These are phyloP conservation scores for Hygrocybe coccinea DNA, from an alignment of 768 basidiomycete genomes.

Conservation along the genomic window DNA sequence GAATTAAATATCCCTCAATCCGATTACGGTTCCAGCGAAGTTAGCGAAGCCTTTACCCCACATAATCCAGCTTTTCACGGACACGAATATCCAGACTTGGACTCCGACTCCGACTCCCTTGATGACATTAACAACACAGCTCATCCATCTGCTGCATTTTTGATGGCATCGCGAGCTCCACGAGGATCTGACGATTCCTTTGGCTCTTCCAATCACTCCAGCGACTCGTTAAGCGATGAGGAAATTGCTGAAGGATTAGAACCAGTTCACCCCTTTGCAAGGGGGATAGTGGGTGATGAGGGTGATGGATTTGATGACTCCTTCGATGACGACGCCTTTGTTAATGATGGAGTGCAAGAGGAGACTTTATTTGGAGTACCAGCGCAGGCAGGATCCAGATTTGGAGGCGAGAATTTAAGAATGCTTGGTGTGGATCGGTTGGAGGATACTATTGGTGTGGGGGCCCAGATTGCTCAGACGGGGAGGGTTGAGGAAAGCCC, in stretches of 20 bases:
- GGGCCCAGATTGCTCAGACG: conserved; percentile 44
- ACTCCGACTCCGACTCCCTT: conserved; percentile 56
- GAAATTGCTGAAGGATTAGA: conserved; percentile 37
- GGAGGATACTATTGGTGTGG: conserved; percentile 60
- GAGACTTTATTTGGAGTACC: conserved; percentile 72
- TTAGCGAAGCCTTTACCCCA: not conserved
- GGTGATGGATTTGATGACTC: conserved; percentile 49
- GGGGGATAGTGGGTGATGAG: conserved; percentile 23
- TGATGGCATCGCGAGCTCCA: conserved; percentile 49
- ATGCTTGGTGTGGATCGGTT: conserved; percentile 62
- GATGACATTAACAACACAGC: conserved; percentile 54
- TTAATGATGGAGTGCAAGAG: conserved; percentile 39
- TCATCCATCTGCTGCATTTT: conserved; percentile 67
- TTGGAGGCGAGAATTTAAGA: conserved; percentile 33
- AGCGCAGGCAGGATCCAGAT: conserved; percentile 32
- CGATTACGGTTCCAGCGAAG: not conserved
- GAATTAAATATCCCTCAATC: conserved; percentile 39
- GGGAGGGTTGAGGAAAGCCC: conserved; percentile 61
- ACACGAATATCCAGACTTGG: conserved; percentile 31
- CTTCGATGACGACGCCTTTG: conserved; percentile 48
- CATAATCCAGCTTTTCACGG: not conserved
- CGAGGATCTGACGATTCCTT: conserved; percentile 44
- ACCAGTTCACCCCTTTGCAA: conserved; percentile 61
- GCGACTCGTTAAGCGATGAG: conserved; percentile 51
- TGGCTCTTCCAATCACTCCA: conserved; percentile 51